These are phyloP conservation scores for Suhomyces taliae DNA, from an alignment of 1,139 yeast species.

Conservation along the genomic window DNA sequence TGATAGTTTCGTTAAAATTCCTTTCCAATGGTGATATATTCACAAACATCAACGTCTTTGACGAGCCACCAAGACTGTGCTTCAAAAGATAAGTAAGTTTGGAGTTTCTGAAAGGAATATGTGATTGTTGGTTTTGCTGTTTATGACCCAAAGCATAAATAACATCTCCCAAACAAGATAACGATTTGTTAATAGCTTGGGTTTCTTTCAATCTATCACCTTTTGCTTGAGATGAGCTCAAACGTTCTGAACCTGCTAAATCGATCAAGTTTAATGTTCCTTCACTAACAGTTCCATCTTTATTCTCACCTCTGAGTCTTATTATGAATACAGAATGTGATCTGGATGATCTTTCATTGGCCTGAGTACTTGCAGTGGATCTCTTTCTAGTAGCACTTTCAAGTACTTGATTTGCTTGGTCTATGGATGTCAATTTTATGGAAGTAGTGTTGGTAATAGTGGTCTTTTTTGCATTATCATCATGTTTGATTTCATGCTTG, in stretches of 20 bases:
- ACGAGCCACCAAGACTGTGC: constrained; percentile 79
- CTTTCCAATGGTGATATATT: constrained; percentile 70
- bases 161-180: constrained; percentile 90
- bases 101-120: constrained; percentile 56
- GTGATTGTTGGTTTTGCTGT: constrained; percentile 49
- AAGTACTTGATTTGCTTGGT: constrained; percentile 53
- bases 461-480: constrained; percentile 52
- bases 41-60: constrained; percentile 93
- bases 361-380: constrained; percentile 78
- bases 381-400: constrained; percentile 59
- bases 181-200: constrained; percentile 83
- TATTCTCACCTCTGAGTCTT: constrained; percentile 56
- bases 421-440: constrained; percentile 46
- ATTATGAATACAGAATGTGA: constrained; percentile 74
- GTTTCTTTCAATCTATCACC: constrained; percentile 88
- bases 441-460: constrained; percentile 59
- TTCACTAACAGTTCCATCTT: constrained; percentile 49
- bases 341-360: constrained; percentile 76
- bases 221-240: constrained; percentile 70
- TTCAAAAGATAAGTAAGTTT: constrained; percentile 79
- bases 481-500: constrained; percentile 76
- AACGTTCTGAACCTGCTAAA: constrained; percentile 86
- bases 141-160: constrained; percentile 64
- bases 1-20: constrained; percentile 74
- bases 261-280: constrained; percentile 79